Conservation (phyloP, 768 basidiomycete species). For the Mycena vitilis region DNA sequence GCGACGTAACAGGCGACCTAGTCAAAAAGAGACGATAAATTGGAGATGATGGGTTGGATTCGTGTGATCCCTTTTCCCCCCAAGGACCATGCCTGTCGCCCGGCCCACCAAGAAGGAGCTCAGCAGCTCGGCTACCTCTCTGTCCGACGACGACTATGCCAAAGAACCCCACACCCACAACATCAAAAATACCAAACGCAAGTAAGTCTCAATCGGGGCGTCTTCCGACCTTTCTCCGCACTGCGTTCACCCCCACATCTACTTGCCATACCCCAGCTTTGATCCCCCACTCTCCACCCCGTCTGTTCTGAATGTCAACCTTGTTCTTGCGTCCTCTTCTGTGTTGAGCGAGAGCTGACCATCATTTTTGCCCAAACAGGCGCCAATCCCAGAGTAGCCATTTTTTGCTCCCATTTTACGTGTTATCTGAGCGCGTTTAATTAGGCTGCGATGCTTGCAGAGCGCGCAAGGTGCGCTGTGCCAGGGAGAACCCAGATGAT, state of each 20-base stretch:
- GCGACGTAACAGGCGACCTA: conserved; percentile 23
- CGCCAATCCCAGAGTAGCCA: conserved; percentile 86
- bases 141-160: conserved; percentile 71
- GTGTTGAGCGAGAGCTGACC: conserved; percentile 47
- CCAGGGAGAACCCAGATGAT: conserved; percentile 82
- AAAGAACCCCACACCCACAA: conserved; percentile 72
- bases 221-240: conserved; percentile 70
- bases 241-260: conserved; percentile 44
- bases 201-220: conserved; percentile 61
- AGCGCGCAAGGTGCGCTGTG: conserved; percentile 88
- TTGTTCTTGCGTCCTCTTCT: conserved; percentile 38
- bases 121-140: conserved; percentile 67
- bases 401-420: conserved; percentile 31
- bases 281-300: conserved; percentile 51
- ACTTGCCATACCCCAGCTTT: conserved; percentile 45
- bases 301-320: conserved; percentile 40
- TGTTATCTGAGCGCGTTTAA: conserved; percentile 36
- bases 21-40: conserved; percentile 43
- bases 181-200: conserved; percentile 78
- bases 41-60: conserved; percentile 15
- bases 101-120: conserved; percentile 68
- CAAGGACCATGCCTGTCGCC: conserved; percentile 66
- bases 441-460: conserved; percentile 89
- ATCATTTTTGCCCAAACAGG: conserved; percentile 56
- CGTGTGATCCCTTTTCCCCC: conserved; percentile 45